A percentile compares a stretch with the other conserved stretches of the same genome.
Conservation (phyloP, 306 rosid genomes). For the Psophocarpus tetragonolobus region DNA sequence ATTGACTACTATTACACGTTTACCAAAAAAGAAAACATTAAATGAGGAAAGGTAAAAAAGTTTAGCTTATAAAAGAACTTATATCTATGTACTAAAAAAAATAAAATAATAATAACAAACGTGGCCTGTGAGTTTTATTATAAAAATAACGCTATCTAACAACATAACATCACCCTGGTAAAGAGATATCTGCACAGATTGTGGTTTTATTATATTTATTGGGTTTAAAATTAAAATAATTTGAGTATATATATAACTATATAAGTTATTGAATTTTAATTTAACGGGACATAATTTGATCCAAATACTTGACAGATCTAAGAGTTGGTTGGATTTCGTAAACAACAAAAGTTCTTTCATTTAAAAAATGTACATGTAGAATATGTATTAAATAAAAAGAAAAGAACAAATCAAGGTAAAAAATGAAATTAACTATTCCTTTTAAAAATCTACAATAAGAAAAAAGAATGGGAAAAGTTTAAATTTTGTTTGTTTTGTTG, state of each 20-base stretch:
- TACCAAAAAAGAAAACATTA: neutral
- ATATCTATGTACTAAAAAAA: neutral
- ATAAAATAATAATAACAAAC: neutral
- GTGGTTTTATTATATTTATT: neutral
- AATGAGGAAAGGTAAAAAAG: neutral
- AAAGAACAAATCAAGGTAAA: neutral
- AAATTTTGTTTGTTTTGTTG: slow-evolving; percentile 33
- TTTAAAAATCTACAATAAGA: neutral
- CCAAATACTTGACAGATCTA: slow-evolving; percentile 17
- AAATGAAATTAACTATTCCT: slow-evolving; percentile 2
- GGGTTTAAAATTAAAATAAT: neutral
- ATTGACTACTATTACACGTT: neutral
- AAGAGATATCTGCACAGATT: neutral
- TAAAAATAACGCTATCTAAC: neutral
- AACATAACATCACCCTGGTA: neutral
- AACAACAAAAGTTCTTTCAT: slow-evolving; percentile 23
- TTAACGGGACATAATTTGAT: neutral
- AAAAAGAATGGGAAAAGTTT: slow-evolving; percentile 10
- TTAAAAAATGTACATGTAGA: neutral
- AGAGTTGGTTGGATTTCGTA: slow-evolving; percentile 17
- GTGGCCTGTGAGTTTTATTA: neutral
- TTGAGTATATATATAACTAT: neutral
- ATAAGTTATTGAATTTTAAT: neutral
- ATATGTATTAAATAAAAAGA: neutral
- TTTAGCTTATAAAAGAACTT: neutral